These are phyloP conservation scores for Russula abietina DNA, from an alignment of 768 basidiomycete genomes.

Conservation along the genomic window DNA sequence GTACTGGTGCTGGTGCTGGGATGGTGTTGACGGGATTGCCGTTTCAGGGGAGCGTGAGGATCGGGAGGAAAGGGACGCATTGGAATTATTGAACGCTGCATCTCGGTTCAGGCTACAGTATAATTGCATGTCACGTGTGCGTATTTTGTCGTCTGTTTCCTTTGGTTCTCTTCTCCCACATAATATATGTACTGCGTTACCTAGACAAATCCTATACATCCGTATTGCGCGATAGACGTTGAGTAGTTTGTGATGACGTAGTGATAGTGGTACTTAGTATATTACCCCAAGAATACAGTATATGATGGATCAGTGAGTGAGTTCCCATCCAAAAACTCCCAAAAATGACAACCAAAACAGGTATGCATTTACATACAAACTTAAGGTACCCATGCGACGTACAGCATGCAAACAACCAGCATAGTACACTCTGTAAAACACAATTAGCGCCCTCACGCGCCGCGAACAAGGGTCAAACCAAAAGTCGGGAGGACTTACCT, in stretches of 20 bases:
- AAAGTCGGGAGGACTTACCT: neutral
- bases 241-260: neutral
- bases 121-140: too few species aligned
- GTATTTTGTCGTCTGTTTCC: neutral
- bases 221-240: neutral
- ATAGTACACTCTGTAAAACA: neutral
- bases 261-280: neutral
- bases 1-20: neutral
- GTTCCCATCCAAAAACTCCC: neutral
- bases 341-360: neutral
- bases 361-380: neutral
- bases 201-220: neutral
- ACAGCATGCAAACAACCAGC: neutral
- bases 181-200: neutral
- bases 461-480: neutral
- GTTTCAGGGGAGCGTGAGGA: conserved; percentile 18
- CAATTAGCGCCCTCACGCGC: neutral
- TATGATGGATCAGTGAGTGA: neutral
- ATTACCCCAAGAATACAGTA: neutral
- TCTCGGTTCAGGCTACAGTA: too few species aligned
- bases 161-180: neutral
- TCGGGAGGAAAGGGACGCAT: conserved; percentile 10
- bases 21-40: conserved; percentile 20
- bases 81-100: neutral
- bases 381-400: neutral